phyloP scores from a whole-genome alignment of 2,329 filamentous ascomycete species.

The Didymella exigua region DNA sequence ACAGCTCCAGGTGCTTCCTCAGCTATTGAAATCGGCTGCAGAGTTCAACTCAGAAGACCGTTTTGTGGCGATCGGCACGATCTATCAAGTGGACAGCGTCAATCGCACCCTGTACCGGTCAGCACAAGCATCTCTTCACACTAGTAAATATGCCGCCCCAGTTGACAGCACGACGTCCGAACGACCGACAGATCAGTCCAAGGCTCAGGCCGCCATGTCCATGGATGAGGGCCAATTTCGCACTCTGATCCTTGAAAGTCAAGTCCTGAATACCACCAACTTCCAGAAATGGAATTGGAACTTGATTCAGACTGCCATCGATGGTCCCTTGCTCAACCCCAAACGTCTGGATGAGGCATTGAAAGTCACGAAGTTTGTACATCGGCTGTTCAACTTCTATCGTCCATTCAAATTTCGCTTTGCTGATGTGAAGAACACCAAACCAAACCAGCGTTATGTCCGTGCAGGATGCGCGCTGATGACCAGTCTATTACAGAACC shows the following conservation, averaged over 20 bases:
- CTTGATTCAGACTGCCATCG: slow-evolving; percentile 84
- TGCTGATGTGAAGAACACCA: slow-evolving; percentile 85
- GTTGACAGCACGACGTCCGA: slow-evolving; percentile 31
- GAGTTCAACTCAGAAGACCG: slow-evolving; percentile 73
- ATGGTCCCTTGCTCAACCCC: slow-evolving; percentile 87
- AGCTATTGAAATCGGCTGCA: slow-evolving; percentile 78
- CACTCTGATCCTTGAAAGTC: slow-evolving; percentile 72
- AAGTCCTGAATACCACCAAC: slow-evolving; percentile 86
- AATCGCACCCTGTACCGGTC: slow-evolving; percentile 90
- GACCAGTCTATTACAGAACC: slow-evolving; percentile 81
- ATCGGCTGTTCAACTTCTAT: slow-evolving; percentile 92
- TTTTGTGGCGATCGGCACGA: slow-evolving; percentile 83
- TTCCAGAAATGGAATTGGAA: slow-evolving; percentile 99
- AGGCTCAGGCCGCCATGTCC: slow-evolving; percentile 62
- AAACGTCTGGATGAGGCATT: slow-evolving; percentile 94
- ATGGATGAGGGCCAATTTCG: slow-evolving; percentile 70
- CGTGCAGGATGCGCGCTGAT: slow-evolving; percentile 87
- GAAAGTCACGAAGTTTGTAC: slow-evolving; percentile 94
- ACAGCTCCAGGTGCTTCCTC: slow-evolving; percentile 84
- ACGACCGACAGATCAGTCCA: slow-evolving; percentile 53
- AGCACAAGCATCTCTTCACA: slow-evolving; percentile 53
- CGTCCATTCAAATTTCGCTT: slow-evolving; percentile 97
- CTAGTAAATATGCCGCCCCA: slow-evolving; percentile 32
- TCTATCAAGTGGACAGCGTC: slow-evolving; percentile 98
- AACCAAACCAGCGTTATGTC: slow-evolving; percentile 93